Conservation (phyloP, 208 protist genomes). For the Spongospora subterranea region DNA sequence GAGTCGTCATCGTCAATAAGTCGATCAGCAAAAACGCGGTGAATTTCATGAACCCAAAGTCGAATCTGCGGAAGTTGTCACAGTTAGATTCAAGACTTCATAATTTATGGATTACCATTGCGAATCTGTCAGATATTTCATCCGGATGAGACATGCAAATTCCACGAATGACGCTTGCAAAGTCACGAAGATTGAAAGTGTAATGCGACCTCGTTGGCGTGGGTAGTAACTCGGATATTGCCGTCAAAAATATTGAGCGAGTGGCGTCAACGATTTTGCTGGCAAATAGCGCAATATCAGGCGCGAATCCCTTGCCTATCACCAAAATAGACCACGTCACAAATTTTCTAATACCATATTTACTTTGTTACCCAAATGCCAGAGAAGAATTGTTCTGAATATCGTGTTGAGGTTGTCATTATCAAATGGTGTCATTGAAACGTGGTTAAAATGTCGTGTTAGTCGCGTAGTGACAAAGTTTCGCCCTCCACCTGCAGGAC, state of each 20-base stretch:
- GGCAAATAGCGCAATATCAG: slow-evolving; percentile 62
- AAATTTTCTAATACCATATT: no score
- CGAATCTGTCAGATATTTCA: slow-evolving; percentile 72
- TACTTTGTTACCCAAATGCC: slow-evolving; percentile 84
- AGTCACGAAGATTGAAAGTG: slow-evolving; percentile 79
- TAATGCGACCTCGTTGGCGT: slow-evolving; percentile 77
- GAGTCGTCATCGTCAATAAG: slow-evolving; percentile 76
- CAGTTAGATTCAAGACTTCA: no score
- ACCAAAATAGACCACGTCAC: no score
- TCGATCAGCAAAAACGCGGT: slow-evolving; percentile 94
- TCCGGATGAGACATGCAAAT: slow-evolving; percentile 83
- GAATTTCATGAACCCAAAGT: slow-evolving; percentile 93
- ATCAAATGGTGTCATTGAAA: slow-evolving; percentile 92
- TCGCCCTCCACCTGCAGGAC: slow-evolving; percentile 92
- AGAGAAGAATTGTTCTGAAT: slow-evolving; percentile 91
- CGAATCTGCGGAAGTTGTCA: no score
- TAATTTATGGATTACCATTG: no score
- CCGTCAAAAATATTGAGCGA: slow-evolving; percentile 69
- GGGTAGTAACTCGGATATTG: slow-evolving; percentile 71
- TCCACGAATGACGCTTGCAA: slow-evolving; percentile 83
- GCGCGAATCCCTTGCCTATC: slow-evolving; percentile 65
- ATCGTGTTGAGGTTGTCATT: slow-evolving; percentile 90
- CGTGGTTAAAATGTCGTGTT: slow-evolving; percentile 96
- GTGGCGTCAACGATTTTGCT: slow-evolving; percentile 67
- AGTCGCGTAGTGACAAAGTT: slow-evolving; percentile 93